Conservation (phyloP, 805 yeast species). For the Millerago galiae region DNA sequence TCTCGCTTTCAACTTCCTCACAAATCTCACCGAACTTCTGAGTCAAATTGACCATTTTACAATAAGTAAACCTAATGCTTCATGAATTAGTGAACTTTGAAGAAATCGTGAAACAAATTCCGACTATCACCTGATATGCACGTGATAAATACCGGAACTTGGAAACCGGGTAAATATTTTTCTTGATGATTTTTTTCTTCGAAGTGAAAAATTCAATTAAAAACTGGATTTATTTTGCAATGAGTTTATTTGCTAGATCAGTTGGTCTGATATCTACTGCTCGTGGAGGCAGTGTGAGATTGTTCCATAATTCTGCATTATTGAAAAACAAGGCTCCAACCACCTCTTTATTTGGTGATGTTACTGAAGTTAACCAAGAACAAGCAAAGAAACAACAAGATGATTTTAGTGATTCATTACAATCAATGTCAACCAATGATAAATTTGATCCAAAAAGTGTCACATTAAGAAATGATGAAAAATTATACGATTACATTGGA, state of each 20-base stretch:
- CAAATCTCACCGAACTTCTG: slow-evolving; percentile 4
- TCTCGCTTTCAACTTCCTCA: slow-evolving; percentile 4
- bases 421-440: slow-evolving; percentile 19
- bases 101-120: too few species aligned
- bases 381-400: slow-evolving; percentile 10
- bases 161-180: not conserved
- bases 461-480: slow-evolving; percentile 28
- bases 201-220: not conserved
- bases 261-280: slow-evolving; percentile 4
- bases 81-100: too few species aligned
- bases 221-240: not conserved
- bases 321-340: slow-evolving; percentile 1
- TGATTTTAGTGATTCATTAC: slow-evolving; percentile 22
- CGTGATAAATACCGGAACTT: too few species aligned
- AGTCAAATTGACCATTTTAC: slow-evolving; percentile 9
- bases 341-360: slow-evolving; percentile 21
- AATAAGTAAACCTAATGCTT: too few species aligned
- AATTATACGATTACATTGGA: slow-evolving; percentile 43
- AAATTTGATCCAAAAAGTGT: slow-evolving; percentile 21
- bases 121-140: too few species aligned
- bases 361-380: slow-evolving; percentile 16
- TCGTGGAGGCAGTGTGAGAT: not conserved
- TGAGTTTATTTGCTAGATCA: slow-evolving; percentile 3
- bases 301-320: not conserved
- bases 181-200: not conserved